Evolutionary conservation across 2,329 filamentous ascomycete genomes (phyloP).

Genomic region (Trichoderma oligosporum): DNA sequence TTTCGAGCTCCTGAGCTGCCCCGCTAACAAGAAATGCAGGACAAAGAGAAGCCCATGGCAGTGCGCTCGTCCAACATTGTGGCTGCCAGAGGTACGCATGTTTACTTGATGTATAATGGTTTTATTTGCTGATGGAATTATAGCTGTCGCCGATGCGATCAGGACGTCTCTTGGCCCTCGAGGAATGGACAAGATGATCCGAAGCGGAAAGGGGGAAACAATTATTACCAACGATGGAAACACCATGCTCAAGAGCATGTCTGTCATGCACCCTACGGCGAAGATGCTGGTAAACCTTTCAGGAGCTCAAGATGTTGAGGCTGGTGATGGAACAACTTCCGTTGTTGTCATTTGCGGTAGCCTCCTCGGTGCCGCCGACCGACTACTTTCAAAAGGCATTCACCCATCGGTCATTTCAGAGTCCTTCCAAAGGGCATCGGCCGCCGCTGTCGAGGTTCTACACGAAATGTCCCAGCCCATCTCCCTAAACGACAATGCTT

Average conservation of each 20-base stretch:
- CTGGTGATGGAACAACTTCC: slow-evolving; percentile 95
- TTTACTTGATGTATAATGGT: neutral
- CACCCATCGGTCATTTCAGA: slow-evolving; percentile 98
- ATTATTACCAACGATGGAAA: slow-evolving; percentile 99
- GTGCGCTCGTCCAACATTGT: slow-evolving; percentile 96
- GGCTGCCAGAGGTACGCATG: slow-evolving; percentile 76
- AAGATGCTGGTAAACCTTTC: slow-evolving; percentile 99
- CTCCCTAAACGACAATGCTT: slow-evolving; percentile 78
- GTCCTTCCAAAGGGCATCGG: slow-evolving; percentile 91
- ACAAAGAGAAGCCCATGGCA: slow-evolving; percentile 98
- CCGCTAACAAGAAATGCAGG: slow-evolving; percentile 45
- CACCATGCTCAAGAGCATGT: slow-evolving; percentile 99
- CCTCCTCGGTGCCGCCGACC: slow-evolving; percentile 87
- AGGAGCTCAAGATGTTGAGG: slow-evolving; percentile 95
- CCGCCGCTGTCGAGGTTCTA: slow-evolving; percentile 81
- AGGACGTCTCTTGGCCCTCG: slow-evolving; percentile 92
- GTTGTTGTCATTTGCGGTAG: slow-evolving; percentile 97
- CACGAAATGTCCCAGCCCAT: slow-evolving; percentile 96
- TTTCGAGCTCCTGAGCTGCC: slow-evolving; percentile 35
- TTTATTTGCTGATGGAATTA: slow-evolving; percentile 4
- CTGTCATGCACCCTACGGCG: slow-evolving; percentile 97
- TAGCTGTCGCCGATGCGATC: slow-evolving; percentile 95
- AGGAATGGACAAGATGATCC: slow-evolving; percentile 99
- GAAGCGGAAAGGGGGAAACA: slow-evolving; percentile 92
- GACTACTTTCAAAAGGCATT: slow-evolving; percentile 85